Evolutionary conservation across 176 grass and related monocot genomes (phyloP).

Genomic region (Oryza australiensis): DNA sequence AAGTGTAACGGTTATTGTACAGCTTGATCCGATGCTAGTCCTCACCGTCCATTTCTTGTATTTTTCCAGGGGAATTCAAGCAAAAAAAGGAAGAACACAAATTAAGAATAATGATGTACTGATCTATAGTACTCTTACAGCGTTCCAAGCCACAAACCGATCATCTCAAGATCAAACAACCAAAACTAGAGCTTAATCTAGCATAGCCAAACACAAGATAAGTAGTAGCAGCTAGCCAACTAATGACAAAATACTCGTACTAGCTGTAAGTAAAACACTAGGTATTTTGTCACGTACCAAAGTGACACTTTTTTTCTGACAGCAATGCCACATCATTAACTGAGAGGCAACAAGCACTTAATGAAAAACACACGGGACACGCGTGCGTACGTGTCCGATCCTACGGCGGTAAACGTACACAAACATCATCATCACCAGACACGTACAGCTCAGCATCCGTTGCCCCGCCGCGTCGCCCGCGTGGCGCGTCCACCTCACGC

Average conservation of each 20-base stretch:
- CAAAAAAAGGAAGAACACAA: not conserved
- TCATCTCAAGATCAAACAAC: not conserved
- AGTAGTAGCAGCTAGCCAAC: too few species aligned
- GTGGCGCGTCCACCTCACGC: conserved; percentile 28
- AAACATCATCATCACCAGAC: not conserved
- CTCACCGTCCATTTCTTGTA: not conserved
- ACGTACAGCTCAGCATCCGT: not conserved
- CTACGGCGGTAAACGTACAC: not conserved
- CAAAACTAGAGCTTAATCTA: not conserved
- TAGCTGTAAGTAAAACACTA: not conserved
- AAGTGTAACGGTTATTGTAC: not conserved
- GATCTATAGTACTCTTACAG: too few species aligned
- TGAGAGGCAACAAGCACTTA: too few species aligned
- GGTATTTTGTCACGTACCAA: not conserved
- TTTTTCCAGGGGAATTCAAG: not conserved
- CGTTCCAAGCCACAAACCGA: too few species aligned
- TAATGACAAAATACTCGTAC: too few species aligned
- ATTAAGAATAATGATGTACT: not conserved
- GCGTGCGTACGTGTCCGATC: not conserved
- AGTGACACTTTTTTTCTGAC: not conserved
- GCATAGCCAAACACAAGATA: not conserved
- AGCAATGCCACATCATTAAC: not conserved
- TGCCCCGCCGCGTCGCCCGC: not conserved
- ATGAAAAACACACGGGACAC: not conserved
- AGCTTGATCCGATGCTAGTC: too few species aligned